Percentiles rank a stretch among this genome's conserved stretches.
phyloP scores from a whole-genome alignment of 2,329 filamentous ascomycete species.

The Aspergillus eucalypticola region DNA sequence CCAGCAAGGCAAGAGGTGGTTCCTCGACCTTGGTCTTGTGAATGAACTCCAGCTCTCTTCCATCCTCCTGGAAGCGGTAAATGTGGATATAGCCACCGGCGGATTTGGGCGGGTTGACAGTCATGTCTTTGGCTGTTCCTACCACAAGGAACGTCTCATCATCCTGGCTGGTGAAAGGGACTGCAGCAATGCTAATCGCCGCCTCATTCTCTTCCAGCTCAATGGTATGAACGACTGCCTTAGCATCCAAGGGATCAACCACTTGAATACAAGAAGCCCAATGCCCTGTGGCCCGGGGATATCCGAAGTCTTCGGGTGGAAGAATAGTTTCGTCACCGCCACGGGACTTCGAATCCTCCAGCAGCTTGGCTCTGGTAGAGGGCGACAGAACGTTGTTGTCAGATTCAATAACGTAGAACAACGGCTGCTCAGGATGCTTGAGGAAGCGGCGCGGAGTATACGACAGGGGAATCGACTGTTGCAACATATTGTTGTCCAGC shows the following conservation, averaged over 20 bases:
- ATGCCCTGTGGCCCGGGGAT: constrained; percentile 76
- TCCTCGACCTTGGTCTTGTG: constrained; percentile 94
- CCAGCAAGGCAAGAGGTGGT: constrained; percentile 83
- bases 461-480: constrained; percentile 79
- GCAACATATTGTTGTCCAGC: constrained; percentile 79
- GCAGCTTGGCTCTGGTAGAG: constrained; percentile 71
- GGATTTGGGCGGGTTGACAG: constrained; percentile 72
- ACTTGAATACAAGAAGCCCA: constrained; percentile 97
- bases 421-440: constrained; percentile 80
- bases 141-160: constrained; percentile 90
- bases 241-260: constrained; percentile 77
- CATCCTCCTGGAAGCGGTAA: constrained; percentile 84
- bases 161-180: constrained; percentile 84
- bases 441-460: constrained; percentile 89
- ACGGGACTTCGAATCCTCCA: constrained; percentile 68
- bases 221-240: constrained; percentile 72
- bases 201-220: constrained; percentile 89
- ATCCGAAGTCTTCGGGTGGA: constrained; percentile 81
- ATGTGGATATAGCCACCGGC: constrained; percentile 85
- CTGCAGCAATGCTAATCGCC: constrained; percentile 79
- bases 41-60: constrained; percentile 87
- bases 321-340: constrained; percentile 72
- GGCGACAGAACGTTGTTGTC: constrained; percentile 89
- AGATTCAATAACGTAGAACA: constrained; percentile 92
- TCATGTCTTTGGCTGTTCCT: constrained; percentile 88